Percentiles rank a stretch among this genome's conserved stretches.
Evolutionary conservation across 2,329 filamentous ascomycete genomes (phyloP).

Genomic region (Curvularia hawaiiensis): DNA sequence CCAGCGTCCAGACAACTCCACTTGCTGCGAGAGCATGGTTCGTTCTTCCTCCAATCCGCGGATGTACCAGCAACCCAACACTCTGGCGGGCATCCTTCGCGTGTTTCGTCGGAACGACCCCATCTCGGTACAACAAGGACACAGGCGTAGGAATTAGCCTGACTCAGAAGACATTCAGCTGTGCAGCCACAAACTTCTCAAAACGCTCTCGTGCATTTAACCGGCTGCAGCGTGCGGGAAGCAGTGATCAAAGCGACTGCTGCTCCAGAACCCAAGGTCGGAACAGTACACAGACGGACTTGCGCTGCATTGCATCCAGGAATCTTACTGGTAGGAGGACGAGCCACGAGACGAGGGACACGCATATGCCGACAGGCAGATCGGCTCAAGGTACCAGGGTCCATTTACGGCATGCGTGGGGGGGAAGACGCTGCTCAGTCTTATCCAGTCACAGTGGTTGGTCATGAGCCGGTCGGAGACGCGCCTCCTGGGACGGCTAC

Average conservation of each 20-base stretch:
- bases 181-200: constrained; percentile 22
- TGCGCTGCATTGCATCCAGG: not conserved
- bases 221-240: constrained; percentile 16
- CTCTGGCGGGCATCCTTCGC: constrained; percentile 9
- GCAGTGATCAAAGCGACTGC: constrained; percentile 1
- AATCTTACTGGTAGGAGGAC: not conserved
- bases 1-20: constrained; percentile 11
- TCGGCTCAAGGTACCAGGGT: constrained; percentile 17
- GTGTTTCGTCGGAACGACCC: constrained; percentile 6
- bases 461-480: not conserved
- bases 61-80: constrained; percentile 9
- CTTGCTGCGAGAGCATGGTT: constrained; percentile 11
- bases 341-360: constrained; percentile 7
- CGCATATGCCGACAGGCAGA: constrained; percentile 12
- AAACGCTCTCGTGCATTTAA: constrained; percentile 21
- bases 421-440: not conserved
- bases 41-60: constrained; percentile 27
- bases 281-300: not conserved
- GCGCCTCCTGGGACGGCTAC: not conserved
- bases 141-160: not conserved
- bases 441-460: constrained; percentile 1
- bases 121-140: not conserved
- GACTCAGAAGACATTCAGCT: constrained; percentile 3
- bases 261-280: not conserved
- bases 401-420: constrained; percentile 11